A percentile compares a stretch with the other conserved stretches of the same genome.
Conservation (phyloP, 345 rosid species). For the Turnera subulata region DNA sequence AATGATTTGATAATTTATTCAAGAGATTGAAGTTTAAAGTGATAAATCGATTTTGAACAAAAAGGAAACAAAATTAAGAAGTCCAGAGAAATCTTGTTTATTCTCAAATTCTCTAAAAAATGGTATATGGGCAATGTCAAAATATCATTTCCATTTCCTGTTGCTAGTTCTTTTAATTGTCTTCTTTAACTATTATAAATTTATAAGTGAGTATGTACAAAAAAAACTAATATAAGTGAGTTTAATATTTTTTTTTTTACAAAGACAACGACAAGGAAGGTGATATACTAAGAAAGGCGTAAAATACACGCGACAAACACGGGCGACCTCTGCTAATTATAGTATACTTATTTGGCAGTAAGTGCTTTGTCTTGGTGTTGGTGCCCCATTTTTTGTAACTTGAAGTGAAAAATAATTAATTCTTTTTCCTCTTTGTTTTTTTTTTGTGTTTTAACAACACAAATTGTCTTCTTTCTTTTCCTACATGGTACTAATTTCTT, state of each 20-base stretch:
- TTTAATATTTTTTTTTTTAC: too few relatives aligned
- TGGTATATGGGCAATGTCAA: too few relatives aligned
- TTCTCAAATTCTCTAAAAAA: too few relatives aligned
- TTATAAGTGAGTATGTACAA: neutral
- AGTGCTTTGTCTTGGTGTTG: neutral
- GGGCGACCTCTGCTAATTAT: conserved; percentile 13
- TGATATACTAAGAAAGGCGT: conserved; percentile 5
- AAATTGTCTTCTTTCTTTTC: neutral
- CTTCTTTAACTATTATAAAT: too few relatives aligned
- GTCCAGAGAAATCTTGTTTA: too few relatives aligned
- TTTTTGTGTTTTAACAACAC: neutral
- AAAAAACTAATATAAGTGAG: neutral
- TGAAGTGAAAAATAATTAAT: conserved; percentile 19
- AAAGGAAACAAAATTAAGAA: too few relatives aligned
- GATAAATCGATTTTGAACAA: too few relatives aligned
- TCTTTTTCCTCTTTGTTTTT: neutral
- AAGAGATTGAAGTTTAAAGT: too few relatives aligned
- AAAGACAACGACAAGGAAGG: neutral
- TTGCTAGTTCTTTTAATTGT: too few relatives aligned
- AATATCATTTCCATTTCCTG: too few relatives aligned
- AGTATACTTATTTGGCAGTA: too few relatives aligned
- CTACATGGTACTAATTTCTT: neutral
- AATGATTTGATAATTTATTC: too few relatives aligned
- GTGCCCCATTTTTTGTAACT: conserved; percentile 17
- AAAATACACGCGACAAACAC: conserved; percentile 33